Conservation (phyloP, 257 asterid genomes). For the Agastache rugosa region DNA sequence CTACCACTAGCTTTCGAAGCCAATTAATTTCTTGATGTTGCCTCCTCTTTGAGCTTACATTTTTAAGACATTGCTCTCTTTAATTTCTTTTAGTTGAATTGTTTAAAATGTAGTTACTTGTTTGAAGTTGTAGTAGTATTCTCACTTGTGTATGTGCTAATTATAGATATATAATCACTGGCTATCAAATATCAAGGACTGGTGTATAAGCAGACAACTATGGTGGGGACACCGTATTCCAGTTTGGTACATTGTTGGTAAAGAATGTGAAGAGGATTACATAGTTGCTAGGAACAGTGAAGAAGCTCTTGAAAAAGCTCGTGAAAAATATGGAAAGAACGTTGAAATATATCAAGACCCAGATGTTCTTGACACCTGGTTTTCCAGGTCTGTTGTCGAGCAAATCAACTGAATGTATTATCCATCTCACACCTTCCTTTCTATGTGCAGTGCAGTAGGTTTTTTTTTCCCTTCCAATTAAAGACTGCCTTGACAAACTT, state of each 20-base stretch:
- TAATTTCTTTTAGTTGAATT: slow-evolving; percentile 16
- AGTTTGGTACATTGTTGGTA: slow-evolving; percentile 93
- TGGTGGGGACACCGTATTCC: slow-evolving; percentile 99
- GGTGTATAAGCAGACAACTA: slow-evolving; percentile 98
- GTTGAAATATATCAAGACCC: slow-evolving; percentile 95
- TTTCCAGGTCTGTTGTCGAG: slow-evolving; percentile 73
- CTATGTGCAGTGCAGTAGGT: slow-evolving; percentile 14
- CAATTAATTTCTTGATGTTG: slow-evolving; percentile 19
- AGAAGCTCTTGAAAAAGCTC: slow-evolving; percentile 89
- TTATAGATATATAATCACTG: slow-evolving; percentile 90
- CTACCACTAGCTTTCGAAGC: slow-evolving; percentile 23
- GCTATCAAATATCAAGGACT: slow-evolving; percentile 96
- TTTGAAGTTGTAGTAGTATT: slow-evolving; percentile 20
- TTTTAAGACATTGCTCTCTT: not conserved
- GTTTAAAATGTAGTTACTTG: slow-evolving; percentile 7
- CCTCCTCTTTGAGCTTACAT: slow-evolving; percentile 18
- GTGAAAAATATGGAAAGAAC: slow-evolving; percentile 69
- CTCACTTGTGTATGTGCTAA: slow-evolving; percentile 43
- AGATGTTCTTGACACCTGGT: slow-evolving; percentile 99
- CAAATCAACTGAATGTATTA: slow-evolving; percentile 23
- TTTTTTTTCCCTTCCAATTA: not conserved
- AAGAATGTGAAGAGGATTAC: slow-evolving; percentile 85
- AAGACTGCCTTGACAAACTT: slow-evolving; percentile 5
- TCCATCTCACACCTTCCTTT: slow-evolving; percentile 7
- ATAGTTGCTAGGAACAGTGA: slow-evolving; percentile 85